Conservation (phyloP, 2,329 filamentous ascomycete genomes). For the Claviceps sp. region DNA sequence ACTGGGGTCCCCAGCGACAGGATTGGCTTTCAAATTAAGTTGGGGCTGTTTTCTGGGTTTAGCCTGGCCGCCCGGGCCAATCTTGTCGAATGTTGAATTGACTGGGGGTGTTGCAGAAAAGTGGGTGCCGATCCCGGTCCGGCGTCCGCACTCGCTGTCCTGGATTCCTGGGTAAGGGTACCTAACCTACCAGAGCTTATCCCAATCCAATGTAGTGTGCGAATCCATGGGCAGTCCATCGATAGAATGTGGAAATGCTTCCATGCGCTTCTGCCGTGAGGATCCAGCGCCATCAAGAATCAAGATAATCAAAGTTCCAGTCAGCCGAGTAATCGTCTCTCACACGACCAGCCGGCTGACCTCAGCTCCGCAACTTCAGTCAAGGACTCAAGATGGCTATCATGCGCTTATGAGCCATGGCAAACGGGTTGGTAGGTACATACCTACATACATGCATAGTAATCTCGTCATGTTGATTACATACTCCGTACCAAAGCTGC, state of each 20-base stretch:
- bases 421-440: no score
- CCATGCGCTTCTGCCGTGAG: background rate
- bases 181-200: no score
- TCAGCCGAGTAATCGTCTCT: no score
- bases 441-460: no score
- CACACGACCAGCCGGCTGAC: no score
- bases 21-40: slow-evolving; percentile 3
- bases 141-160: background rate
- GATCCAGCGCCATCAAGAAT: background rate
- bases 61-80: background rate
- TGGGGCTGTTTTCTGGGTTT: slow-evolving; percentile 1
- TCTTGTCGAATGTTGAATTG: slow-evolving; percentile 5
- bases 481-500: no score
- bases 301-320: no score
- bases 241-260: background rate
- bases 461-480: no score
- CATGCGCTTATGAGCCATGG: no score
- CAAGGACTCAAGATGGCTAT: no score
- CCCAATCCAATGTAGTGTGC: no score
- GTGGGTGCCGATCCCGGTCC: background rate
- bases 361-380: no score
- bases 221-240: background rate
- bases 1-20: background rate
- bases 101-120: background rate
- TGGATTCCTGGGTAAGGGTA: background rate